Base-by-base conservation (phyloP, 805 yeast species). In the Lachancea sp. region DNA sequence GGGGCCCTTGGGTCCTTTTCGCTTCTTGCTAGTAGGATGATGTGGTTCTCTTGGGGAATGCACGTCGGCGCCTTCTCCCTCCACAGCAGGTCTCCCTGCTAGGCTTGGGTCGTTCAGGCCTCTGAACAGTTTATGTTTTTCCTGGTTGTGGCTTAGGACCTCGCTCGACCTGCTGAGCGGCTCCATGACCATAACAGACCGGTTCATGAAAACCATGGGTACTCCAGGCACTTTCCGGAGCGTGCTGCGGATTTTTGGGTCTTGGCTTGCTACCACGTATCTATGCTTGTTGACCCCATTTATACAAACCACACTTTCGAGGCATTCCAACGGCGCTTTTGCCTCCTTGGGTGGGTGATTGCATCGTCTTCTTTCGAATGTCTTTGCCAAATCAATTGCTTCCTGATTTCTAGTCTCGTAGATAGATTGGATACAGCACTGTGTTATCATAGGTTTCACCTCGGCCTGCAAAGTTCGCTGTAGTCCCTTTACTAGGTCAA, bases 111-210 rank as follows among this genome's bases (percentile, higher is more conserved):
- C 81, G 56, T 92, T 90, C 58, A 92, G 71, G 0, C 97, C 97
- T 18, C 72, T 74, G 2, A 75, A 75, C 38, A 92, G 68, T 54
- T 92, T 92, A 33, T 71, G 68, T 1, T 65, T 58, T 61, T 92
- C 98, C 29, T 71, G 66, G 21, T 61, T 51, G 34, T 55, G 55
- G 40, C 78, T 76, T 12, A 71, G 68, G 33, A 56, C 60, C 9
- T 68, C 69, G 31, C 90, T 82, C 5, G 85, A 84, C 28, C 72
- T 74, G 38, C 95, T 83, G 50, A 88, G 66, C 6, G 97, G 96
- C 63, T 92, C 98, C 92, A 92, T 78, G 20, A 92, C 80, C 90
- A 92, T 85, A 13, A 92, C 98, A 1, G 96, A 78, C 45, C 96
- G 72, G 55, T 83, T 80, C 77, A 92, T 78, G 60, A 83, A 89